phyloP scores from a whole-genome alignment of 192 early-diverging fungal species.

The Coemansia biformis region DNA sequence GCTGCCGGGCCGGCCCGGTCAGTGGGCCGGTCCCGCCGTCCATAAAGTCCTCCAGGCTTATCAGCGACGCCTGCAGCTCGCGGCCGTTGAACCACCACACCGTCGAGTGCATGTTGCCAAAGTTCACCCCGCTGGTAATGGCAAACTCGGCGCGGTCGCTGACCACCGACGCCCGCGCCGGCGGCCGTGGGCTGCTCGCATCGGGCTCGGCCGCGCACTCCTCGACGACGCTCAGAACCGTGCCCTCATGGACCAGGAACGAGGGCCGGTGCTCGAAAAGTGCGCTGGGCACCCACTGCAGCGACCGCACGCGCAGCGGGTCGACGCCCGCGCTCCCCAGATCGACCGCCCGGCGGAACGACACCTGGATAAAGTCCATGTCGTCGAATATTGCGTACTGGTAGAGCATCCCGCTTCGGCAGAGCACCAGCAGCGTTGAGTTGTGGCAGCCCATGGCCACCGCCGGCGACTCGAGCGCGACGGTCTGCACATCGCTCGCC shows the following conservation, averaged over 20 bases:
- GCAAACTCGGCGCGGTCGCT: constrained; percentile 19
- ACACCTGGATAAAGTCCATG: constrained; percentile 15
- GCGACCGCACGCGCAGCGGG: constrained; percentile 25
- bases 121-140: constrained; percentile 40
- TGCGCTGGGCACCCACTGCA: constrained; percentile 49
- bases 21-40: constrained; percentile 18
- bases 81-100: constrained; percentile 47
- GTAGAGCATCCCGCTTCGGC: constrained; percentile 11
- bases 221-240: constrained; percentile 18
- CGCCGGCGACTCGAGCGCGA: constrained; percentile 16
- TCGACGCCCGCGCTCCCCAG: constrained; percentile 8
- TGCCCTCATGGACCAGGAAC: constrained; percentile 41
- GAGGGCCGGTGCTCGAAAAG: constrained; percentile 21
- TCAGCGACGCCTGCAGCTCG: constrained; percentile 30
- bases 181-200: too few relatives aligned
- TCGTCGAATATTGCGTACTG: constrained; percentile 38
- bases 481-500: not conserved
- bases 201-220: not conserved
- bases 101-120: constrained; percentile 49
- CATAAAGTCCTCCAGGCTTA: constrained; percentile 49
- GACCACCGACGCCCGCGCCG: constrained; percentile 1
- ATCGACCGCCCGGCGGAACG: constrained; percentile 12
- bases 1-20: not conserved
- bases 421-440: constrained; percentile 25
- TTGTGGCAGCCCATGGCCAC: constrained; percentile 28